Conservation (phyloP, 164 flowering plant species). For the Hamamelis virginiana region DNA sequence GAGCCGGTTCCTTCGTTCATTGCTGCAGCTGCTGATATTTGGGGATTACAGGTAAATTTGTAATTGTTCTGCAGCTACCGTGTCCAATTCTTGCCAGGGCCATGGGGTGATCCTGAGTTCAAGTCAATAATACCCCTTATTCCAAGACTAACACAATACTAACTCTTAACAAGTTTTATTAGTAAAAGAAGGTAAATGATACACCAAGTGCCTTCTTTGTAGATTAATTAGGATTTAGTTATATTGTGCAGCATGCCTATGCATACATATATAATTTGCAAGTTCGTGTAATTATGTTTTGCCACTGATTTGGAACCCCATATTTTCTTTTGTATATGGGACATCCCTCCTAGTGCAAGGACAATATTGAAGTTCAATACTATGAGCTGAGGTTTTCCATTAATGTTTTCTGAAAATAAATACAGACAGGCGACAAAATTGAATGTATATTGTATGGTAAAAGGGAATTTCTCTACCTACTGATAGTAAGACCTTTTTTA, state of each 20-base stretch:
- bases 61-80: too few relatives aligned
- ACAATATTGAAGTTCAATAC: too few relatives aligned
- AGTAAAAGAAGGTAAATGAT: not conserved
- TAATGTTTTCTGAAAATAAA: not conserved
- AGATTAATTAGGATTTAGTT: not conserved
- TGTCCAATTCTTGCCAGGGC: too few relatives aligned
- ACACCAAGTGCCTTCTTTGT: not conserved
- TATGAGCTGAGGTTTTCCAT: not conserved
- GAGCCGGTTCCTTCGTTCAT: constrained; percentile 59
- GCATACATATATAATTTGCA: not conserved
- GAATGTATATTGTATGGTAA: not conserved
- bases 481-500: not conserved
- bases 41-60: constrained; percentile 90
- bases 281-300: not conserved
- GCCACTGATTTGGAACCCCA: not conserved
- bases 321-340: too few relatives aligned
- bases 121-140: too few relatives aligned
- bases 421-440: not conserved
- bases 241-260: not conserved
- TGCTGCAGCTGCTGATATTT: constrained; percentile 81
- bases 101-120: too few relatives aligned
- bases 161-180: too few relatives aligned
- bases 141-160: too few relatives aligned
- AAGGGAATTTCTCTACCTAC: not conserved
- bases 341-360: too few relatives aligned